Evolutionary conservation across 768 basidiomycete species (phyloP).

Genomic region (Lenzites betulinus): DNA sequence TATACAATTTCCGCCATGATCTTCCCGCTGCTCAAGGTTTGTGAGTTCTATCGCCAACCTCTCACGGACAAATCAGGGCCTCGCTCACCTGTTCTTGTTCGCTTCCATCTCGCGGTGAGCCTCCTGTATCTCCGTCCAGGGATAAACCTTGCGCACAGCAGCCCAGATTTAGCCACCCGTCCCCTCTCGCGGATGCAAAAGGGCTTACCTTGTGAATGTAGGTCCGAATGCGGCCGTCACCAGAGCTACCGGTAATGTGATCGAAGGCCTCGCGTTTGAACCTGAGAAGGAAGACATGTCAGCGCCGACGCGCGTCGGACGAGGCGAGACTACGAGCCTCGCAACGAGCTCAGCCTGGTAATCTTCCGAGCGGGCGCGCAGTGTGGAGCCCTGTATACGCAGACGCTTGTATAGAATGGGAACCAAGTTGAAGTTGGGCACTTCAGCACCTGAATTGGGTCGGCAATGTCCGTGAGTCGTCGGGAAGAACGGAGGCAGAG

Average conservation of each 20-base stretch:
- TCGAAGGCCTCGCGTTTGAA: conserved; percentile 58
- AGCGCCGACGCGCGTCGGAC: conserved; percentile 1
- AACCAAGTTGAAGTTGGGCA: conserved; percentile 54
- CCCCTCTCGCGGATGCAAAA: not conserved
- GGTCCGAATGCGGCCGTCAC: conserved; percentile 62
- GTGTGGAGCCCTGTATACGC: conserved; percentile 84
- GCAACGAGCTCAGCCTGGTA: conserved; percentile 78
- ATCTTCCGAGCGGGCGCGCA: conserved; percentile 69
- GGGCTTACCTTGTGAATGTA: conserved; percentile 74
- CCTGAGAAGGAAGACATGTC: conserved; percentile 31
- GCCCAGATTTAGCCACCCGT: not conserved
- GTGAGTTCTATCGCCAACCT: not conserved
- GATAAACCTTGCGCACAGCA: conserved; percentile 57
- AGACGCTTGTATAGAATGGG: conserved; percentile 84
- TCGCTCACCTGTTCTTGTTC: conserved; percentile 55
- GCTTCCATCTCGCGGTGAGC: conserved; percentile 86
- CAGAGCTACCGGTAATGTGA: conserved; percentile 58
- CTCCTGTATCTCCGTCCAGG: conserved; percentile 75
- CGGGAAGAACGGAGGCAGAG: not conserved
- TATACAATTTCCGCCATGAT: conserved; percentile 23
- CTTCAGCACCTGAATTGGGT: conserved; percentile 47
- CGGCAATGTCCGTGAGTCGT: not conserved
- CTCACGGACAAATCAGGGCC: not conserved
- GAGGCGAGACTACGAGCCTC: conserved; percentile 40
- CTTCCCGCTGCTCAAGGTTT: conserved; percentile 18